Base-by-base conservation (phyloP, 441 rosid species). In the Geranium incanum region DNA sequence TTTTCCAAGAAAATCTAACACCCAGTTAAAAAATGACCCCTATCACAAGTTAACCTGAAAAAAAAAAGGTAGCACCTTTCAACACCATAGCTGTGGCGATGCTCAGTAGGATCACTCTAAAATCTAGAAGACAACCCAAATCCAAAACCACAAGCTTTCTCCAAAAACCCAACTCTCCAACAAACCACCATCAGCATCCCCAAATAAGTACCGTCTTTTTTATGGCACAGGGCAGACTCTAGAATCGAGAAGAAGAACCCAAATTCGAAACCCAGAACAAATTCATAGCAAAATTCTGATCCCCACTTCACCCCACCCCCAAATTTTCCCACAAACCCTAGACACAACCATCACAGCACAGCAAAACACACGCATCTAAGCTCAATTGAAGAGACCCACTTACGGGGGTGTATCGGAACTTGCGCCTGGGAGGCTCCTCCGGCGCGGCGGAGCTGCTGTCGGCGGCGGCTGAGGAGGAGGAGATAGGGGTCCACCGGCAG, bases 361-460 rank as follows among this genome's bases (percentile, higher is more conserved):
- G 45, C 33, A 39, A 43, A 50, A 9, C 11, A 3, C 57, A 50
- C 57, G 21, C 21, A 21, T 21, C 21, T 21, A 21, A 21, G 13
- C 57, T 9, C 3, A 50, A 50, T 50, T 1, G 57, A 4, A 50
- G 57, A 50, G 0, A n/a, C 66, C 18, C 1, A 74, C 93, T 75
- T 36, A 94, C 99, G 8, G 99, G 97, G 76, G 97, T 86, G 75
- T 94, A 94, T 57, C 97, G 90, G 81, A 86, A 89, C 80, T 85
- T 84, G 73, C 93, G 87, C 63, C 77, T 85, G 3, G 89, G 90
- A 23, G 93, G 87, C 81, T 88, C 92, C 66, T 92, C 96, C 19
- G 81, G 72, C 75, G 85, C 71, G 55, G 81, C 74, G 5, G 76
- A 70, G 33, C 66, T 66, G 18, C 18, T 68, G 36, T 60, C 77